A percentile compares a stretch with the other conserved stretches of the same genome.
Conservation (phyloP, 192 early-diverging fungal species). For the Entomortierella chlamydospora region DNA sequence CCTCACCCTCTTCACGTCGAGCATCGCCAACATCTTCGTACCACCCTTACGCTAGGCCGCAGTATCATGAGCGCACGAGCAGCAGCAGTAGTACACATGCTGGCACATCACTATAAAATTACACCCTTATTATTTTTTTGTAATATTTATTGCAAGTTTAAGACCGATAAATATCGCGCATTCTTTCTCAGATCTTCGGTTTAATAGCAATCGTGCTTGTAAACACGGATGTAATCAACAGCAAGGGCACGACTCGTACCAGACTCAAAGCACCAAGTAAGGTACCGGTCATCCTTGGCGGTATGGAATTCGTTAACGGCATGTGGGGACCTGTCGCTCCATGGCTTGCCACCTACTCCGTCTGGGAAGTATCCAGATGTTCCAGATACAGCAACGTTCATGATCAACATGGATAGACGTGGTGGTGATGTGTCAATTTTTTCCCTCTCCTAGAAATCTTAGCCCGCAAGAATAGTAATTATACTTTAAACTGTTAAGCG, state of each 20-base stretch:
- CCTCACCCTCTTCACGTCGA: slow-evolving; percentile 2
- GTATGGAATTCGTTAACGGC: slow-evolving; percentile 68
- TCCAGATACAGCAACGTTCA: slow-evolving; percentile 74
- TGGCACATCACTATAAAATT: neutral
- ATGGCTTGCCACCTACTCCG: slow-evolving; percentile 60
- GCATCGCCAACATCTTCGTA: slow-evolving; percentile 14
- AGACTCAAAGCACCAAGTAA: slow-evolving; percentile 61
- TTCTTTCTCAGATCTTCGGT: neutral
- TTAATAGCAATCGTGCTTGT: slow-evolving; percentile 26
- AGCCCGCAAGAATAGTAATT: too few species aligned
- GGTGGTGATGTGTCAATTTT: neutral
- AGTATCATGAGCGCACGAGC: slow-evolving; percentile 15
- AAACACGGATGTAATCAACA: slow-evolving; percentile 55
- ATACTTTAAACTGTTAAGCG: too few species aligned
- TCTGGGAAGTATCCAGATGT: slow-evolving; percentile 69
- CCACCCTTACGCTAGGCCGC: slow-evolving; percentile 11
- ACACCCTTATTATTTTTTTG: neutral
- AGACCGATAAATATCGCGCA: neutral
- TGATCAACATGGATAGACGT: slow-evolving; percentile 46
- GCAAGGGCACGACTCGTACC: slow-evolving; percentile 58
- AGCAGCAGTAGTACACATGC: slow-evolving; percentile 16
- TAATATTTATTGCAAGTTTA: neutral
- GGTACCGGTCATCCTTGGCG: slow-evolving; percentile 59
- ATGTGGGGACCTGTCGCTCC: slow-evolving; percentile 60
- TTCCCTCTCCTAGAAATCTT: too few species aligned